phyloP scores from a whole-genome alignment of 345 rosid genomes.

The Aegle marmelos region DNA sequence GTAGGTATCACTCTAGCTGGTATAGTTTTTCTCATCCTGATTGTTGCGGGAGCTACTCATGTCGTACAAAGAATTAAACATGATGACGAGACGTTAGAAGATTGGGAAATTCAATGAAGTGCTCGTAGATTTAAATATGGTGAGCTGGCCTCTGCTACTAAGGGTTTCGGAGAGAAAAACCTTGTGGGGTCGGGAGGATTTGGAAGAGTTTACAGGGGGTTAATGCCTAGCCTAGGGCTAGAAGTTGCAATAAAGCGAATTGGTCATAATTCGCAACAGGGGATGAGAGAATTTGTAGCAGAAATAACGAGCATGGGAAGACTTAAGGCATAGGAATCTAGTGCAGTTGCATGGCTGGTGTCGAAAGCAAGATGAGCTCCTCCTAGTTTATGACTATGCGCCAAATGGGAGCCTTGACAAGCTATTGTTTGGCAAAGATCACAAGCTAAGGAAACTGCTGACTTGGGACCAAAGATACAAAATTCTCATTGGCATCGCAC shows the following conservation, averaged over 20 bases:
- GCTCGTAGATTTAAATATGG: constrained; percentile 48
- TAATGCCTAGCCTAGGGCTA: constrained; percentile 15
- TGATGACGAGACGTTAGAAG: constrained; percentile 29
- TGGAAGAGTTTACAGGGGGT: constrained; percentile 45
- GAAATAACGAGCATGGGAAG: constrained; percentile 39
- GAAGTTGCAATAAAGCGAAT: constrained; percentile 33
- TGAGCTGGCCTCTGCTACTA: constrained; percentile 43
- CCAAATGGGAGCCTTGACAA: constrained; percentile 41
- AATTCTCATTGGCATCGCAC: constrained; percentile 29
- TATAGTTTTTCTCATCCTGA: constrained; percentile 3
- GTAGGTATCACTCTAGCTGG: constrained; percentile 16
- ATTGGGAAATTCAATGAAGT: constrained; percentile 52
- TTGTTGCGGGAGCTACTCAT: constrained; percentile 4
- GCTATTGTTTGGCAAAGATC: constrained; percentile 11
- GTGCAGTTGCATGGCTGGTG: constrained; percentile 38
- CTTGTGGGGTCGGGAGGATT: constrained; percentile 55
- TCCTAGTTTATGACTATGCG: constrained; percentile 36
- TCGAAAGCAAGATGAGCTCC: constrained; percentile 23
- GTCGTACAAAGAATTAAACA: constrained; percentile 15
- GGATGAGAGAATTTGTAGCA: constrained; percentile 36
- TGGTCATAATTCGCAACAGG: constrained; percentile 30
- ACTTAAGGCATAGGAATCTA: constrained; percentile 36
- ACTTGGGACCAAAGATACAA: constrained; percentile 36
- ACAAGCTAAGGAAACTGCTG: constrained; percentile 11
- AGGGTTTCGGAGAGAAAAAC: constrained; percentile 42